These are phyloP conservation scores for Claviceps paspali DNA, from an alignment of 2,329 filamentous ascomycete genomes.

Conservation along the genomic window DNA sequence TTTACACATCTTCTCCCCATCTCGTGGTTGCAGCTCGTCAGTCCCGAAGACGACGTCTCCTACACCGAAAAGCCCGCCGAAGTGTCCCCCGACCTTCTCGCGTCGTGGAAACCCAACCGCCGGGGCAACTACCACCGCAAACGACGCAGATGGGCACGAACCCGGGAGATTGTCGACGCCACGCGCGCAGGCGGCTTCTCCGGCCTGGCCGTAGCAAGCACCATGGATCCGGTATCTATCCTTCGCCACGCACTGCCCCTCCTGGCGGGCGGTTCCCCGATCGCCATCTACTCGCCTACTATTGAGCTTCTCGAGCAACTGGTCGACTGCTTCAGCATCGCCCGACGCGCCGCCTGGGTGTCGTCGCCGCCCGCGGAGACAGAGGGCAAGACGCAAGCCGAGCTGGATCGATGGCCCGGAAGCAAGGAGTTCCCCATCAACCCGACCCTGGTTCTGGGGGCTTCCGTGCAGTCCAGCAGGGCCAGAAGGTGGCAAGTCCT, in stretches of 20 bases:
- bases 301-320: conserved; percentile 66
- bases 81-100: conserved; percentile 44
- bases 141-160: conserved; percentile 63
- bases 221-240: conserved; percentile 67
- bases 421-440: conserved; percentile 72
- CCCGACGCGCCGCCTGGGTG: conserved; percentile 62
- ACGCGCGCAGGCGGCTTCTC: conserved; percentile 65
- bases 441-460: conserved; percentile 66
- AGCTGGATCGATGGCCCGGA: conserved; percentile 42
- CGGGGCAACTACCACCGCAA: conserved; percentile 81
- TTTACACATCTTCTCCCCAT: conserved; percentile 67
- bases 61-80: conserved; percentile 52
- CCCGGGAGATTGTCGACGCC: conserved; percentile 56
- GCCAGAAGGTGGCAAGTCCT: conserved; percentile 79
- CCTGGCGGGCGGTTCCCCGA: conserved; percentile 64
- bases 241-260: conserved; percentile 64
- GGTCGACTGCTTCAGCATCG: conserved; percentile 72
- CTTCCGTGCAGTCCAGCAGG: conserved; percentile 65
- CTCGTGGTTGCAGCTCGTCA: conserved; percentile 82
- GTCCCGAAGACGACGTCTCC: conserved; percentile 57
- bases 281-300: conserved; percentile 72
- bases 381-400: conserved; percentile 27
- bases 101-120: conserved; percentile 64
- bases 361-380: conserved; percentile 32
- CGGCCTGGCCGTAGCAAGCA: conserved; percentile 66